These are phyloP conservation scores for Xerophyta viscosa DNA, from an alignment of 106 monocot species.

Conservation along the genomic window DNA sequence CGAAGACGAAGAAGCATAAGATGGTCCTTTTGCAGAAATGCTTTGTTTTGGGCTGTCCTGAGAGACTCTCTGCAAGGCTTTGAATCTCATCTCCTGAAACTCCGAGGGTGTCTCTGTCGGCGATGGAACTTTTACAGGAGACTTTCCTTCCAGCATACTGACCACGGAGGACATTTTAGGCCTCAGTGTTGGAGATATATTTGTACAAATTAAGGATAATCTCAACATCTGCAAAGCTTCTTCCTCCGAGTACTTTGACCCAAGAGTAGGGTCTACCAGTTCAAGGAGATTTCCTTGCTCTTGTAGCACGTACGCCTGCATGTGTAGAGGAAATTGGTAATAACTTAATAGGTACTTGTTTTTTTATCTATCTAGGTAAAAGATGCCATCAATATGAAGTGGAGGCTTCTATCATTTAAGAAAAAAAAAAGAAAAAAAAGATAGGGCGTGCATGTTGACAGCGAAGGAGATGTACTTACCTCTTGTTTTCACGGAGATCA, in stretches of 20 bases:
- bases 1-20: constrained; percentile 7
- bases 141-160: constrained; percentile 24
- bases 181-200: constrained; percentile 24
- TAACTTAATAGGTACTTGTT: too few species aligned
- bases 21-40: constrained; percentile 13
- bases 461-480: too few species aligned
- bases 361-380: too few species aligned
- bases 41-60: constrained; percentile 3
- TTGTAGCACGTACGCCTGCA: constrained; percentile 26
- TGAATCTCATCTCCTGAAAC: constrained; percentile 7
- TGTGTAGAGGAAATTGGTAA: too few species aligned
- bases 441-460: too few species aligned
- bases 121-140: background rate
- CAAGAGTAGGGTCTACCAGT: constrained; percentile 22
- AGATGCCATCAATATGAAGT: too few species aligned
- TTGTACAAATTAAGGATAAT: constrained; percentile 19
- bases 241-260: constrained; percentile 25
- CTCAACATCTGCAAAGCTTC: constrained; percentile 26
- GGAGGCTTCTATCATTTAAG: too few species aligned
- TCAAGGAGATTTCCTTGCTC: constrained; percentile 25
- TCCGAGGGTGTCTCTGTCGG: background rate
- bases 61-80: constrained; percentile 8
- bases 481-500: too few species aligned
- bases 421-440: too few species aligned
- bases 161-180: constrained; percentile 37